Evolutionary conservation across 192 early-diverging fungal genomes (phyloP), one percentile per base, ranked within the genome.

Genomic region (Backusella liffmaniae): DNA sequence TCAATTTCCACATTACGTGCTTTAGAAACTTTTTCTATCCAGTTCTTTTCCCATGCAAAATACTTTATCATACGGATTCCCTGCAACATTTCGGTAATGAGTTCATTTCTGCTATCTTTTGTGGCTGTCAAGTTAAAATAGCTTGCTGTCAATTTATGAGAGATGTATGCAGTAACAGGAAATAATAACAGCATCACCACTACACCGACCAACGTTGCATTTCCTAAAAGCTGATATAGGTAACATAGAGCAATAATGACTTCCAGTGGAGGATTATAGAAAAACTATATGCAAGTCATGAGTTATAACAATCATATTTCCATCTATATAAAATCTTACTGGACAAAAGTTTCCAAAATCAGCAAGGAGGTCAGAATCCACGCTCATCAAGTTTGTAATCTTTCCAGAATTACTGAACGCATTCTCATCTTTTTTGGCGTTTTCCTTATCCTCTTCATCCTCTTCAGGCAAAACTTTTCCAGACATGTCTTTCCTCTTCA

Each of bases 51-150:
- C 88, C 88, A 89, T 9, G 83, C 86, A 67, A 86, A 89, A 65
- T 84, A 84, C 75, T 89, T 90, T 67, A 90, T 79, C 56, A 85
- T 80, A 7, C 85, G 84, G 16, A 89, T 84, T 9, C 84, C 82
- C n/a, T 83, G 76, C 13, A 80, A 21, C 32, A 80, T 23, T 74
- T 94, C 90, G 72, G 93, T 88, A 74, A 90, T 86, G 1, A 92
- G 76, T 29, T 86, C 86, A n/a, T 88, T 80, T 23, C 93, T 84
- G 30, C 76, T 84, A 73, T 94, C 93, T 12, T 90, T 93, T 15
- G 86, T 82, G 37, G 73, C 76, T 76, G 93, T 88, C n/a, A 90
- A 68, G 16, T 72, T 73, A 5, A 56, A 51, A 21, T 78, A 75
- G 18, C 44, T 30, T 32, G 78, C 36, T 62, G 73, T 74, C 32